These are phyloP conservation scores for Ramaria sp. DNA, from an alignment of 768 basidiomycete species.

Conservation along the genomic window DNA sequence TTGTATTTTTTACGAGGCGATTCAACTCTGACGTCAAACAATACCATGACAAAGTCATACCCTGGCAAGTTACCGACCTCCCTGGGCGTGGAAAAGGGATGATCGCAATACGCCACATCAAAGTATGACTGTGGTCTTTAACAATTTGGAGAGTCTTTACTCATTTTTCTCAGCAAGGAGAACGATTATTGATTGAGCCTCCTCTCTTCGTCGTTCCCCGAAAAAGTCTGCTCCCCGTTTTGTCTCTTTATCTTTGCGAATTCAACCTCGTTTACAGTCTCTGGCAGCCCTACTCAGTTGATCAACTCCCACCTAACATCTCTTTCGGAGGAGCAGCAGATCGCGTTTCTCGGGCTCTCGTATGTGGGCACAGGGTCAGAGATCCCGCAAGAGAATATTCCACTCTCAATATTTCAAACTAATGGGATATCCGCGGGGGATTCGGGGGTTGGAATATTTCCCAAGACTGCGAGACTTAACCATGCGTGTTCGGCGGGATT, in stretches of 20 bases:
- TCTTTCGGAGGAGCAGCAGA: neutral
- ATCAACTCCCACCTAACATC: neutral
- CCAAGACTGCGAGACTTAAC: conserved; percentile 55
- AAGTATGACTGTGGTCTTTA: conserved; percentile 21
- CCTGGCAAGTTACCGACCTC: conserved; percentile 35
- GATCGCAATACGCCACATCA: conserved; percentile 40
- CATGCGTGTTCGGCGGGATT: conserved; percentile 61
- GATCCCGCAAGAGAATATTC: conserved; percentile 1
- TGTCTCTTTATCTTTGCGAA: neutral
- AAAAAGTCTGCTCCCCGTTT: conserved; percentile 28
- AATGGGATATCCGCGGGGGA: conserved; percentile 50
- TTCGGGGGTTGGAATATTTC: conserved; percentile 46
- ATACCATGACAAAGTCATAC: neutral
- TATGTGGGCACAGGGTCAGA: neutral
- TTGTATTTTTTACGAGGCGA: neutral
- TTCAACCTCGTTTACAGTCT: neutral
- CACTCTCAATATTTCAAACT: conserved; percentile 53
- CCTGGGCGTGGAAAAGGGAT: conserved; percentile 47
- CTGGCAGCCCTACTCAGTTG: neutral
- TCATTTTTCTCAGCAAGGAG: conserved; percentile 36
- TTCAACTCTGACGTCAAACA: neutral
- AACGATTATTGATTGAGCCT: conserved; percentile 42
- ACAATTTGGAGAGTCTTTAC: neutral
- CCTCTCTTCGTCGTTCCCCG: conserved; percentile 44
- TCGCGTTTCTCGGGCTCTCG: neutral